Conservation (phyloP, 768 basidiomycete species). For the Mycena rosella region DNA sequence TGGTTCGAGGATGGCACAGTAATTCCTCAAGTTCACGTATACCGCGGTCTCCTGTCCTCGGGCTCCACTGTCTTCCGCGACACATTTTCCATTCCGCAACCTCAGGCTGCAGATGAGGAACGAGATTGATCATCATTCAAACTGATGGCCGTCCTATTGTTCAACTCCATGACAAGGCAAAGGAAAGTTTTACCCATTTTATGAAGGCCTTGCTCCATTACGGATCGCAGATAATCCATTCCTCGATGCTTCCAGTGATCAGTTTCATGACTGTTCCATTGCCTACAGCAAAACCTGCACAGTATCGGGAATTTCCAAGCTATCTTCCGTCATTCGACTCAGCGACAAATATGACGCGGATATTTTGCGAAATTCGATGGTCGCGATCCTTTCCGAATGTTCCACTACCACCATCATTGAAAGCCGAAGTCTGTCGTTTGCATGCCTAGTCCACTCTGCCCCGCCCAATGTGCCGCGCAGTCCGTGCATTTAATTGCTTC, state of each 20-base stretch:
- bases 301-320: background rate
- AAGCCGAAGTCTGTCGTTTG: too few relatives aligned
- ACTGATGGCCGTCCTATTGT: slow-evolving; percentile 3
- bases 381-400: background rate
- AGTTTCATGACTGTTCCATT: background rate
- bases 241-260: background rate
- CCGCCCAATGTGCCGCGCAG: too few relatives aligned
- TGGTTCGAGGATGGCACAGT: slow-evolving; percentile 7
- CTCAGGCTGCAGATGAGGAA: background rate
- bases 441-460: too few relatives aligned
- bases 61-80: slow-evolving; percentile 4
- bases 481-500: too few relatives aligned
- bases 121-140: too few relatives aligned
- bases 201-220: background rate
- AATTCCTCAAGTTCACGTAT: slow-evolving; percentile 3
- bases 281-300: background rate
- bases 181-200: slow-evolving; percentile 2
- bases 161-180: background rate
- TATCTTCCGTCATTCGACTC: background rate
- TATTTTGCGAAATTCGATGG: background rate
- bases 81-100: slow-evolving; percentile 12
- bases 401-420: too few relatives aligned
- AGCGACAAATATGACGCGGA: slow-evolving; percentile 15
- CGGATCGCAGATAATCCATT: background rate
- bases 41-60: background rate